Evolutionary conservation across 768 basidiomycete species (phyloP).

Genomic region (Cubamyces lactineus): DNA sequence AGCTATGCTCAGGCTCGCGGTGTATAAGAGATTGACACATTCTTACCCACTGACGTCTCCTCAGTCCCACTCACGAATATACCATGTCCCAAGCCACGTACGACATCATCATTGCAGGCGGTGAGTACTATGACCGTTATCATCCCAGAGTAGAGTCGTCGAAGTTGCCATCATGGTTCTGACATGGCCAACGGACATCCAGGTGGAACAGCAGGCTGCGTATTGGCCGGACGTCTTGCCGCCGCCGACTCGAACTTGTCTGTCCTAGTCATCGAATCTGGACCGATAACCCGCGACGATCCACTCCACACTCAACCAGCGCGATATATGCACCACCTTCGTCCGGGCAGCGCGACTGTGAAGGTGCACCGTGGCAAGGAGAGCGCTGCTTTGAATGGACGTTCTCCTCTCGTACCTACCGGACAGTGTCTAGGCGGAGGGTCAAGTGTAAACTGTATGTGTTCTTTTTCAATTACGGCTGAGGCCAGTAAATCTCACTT

Average conservation of each 20-base stretch:
- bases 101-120: conserved; percentile 63
- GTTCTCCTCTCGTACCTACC: conserved; percentile 45
- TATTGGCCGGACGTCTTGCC: conserved; percentile 56
- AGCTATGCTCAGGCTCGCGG: no score
- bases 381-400: conserved; percentile 47
- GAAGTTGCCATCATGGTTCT: no score
- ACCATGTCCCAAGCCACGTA: conserved; percentile 25
- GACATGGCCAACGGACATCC: no score
- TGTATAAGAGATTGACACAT: no score
- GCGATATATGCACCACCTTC: conserved; percentile 47
- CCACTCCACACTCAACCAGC: conserved; percentile 55
- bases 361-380: conserved; percentile 42
- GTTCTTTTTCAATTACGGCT: no score
- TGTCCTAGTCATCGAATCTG: conserved; percentile 65
- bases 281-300: conserved; percentile 51
- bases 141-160: no score
- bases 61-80: no score
- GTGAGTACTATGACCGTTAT: conserved; percentile 34
- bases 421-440: conserved; percentile 62
- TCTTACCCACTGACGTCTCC: no score
- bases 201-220: conserved; percentile 57
- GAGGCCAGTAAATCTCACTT: no score
- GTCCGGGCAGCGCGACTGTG: conserved; percentile 43
- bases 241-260: conserved; percentile 53
- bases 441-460: conserved; percentile 57